phyloP scores from a whole-genome alignment of 23 red algal genomes.

The Rhodosorus marinus region DNA sequence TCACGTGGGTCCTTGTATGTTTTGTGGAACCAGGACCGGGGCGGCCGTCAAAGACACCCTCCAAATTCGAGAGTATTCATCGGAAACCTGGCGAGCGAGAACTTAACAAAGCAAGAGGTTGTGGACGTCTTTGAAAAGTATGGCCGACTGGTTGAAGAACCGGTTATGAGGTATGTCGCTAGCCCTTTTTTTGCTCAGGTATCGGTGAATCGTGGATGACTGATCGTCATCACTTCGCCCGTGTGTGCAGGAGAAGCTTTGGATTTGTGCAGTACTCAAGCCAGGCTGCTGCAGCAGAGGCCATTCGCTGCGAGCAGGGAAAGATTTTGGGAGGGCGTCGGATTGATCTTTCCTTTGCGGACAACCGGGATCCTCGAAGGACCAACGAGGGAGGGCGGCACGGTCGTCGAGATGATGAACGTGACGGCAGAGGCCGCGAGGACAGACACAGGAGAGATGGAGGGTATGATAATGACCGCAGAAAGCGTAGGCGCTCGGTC shows the following conservation, averaged over 20 bases:
- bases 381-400: constrained; percentile 5
- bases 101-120: constrained; percentile 36
- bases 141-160: constrained; percentile 71
- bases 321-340: constrained; percentile 58
- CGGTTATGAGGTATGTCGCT: constrained; percentile 72
- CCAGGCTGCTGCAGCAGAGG: constrained; percentile 31
- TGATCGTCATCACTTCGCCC: no score
- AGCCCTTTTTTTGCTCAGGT: no score
- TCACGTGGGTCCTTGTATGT: no score
- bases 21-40: constrained; percentile 1
- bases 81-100: constrained; percentile 81
- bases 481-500: constrained; percentile 42
- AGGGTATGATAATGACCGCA: not conserved
- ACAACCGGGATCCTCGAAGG: constrained; percentile 49
- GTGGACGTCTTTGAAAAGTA: constrained; percentile 78
- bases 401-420: constrained; percentile 1
- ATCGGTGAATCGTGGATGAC: no score
- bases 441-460: constrained; percentile 11
- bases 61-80: constrained; percentile 72
- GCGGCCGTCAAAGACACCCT: not conserved
- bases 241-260: no score
- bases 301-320: constrained; percentile 62
- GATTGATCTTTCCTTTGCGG: constrained; percentile 65
- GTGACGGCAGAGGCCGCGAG: constrained; percentile 1
- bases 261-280: constrained; percentile 85